Conservation (phyloP, 345 rosid genomes). For the Iberis pinnata region DNA sequence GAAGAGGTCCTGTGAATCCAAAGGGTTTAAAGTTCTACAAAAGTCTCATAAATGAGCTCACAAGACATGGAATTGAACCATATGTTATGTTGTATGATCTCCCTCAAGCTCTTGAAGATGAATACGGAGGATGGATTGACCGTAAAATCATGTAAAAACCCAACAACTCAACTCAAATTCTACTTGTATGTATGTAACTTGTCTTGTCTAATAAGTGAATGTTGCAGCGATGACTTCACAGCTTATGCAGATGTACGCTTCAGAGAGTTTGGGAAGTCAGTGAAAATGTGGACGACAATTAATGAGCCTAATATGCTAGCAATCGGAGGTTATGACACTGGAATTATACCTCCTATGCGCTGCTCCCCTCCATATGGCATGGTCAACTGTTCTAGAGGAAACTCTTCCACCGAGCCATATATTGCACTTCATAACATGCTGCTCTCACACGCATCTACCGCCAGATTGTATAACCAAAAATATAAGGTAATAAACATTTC, state of each 20-base stretch:
- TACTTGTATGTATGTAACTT: too few species aligned
- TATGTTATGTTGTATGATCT: conserved; percentile 36
- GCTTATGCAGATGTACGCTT: neutral
- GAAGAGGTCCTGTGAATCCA: conserved; percentile 53
- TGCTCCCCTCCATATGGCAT: neutral
- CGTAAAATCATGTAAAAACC: neutral
- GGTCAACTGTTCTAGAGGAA: conserved; percentile 29
- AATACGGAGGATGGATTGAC: neutral
- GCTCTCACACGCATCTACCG: conserved; percentile 56
- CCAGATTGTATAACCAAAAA: conserved; percentile 40
- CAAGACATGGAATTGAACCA: conserved; percentile 46
- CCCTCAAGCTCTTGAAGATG: neutral
- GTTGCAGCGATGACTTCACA: neutral
- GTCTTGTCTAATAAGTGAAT: too few species aligned
- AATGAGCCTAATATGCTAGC: neutral
- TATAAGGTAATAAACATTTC: too few species aligned
- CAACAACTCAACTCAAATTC: too few species aligned
- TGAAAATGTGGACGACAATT: neutral
- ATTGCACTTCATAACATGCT: conserved; percentile 49
- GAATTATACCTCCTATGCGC: neutral
- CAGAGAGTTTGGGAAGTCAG: neutral
- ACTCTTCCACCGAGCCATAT: conserved; percentile 66
- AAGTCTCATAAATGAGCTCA: conserved; percentile 41
- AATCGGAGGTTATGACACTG: neutral
- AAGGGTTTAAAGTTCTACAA: conserved; percentile 49